Conservation (phyloP, 495 filamentous ascomycete genomes). For the Aspergillus cristatus region DNA sequence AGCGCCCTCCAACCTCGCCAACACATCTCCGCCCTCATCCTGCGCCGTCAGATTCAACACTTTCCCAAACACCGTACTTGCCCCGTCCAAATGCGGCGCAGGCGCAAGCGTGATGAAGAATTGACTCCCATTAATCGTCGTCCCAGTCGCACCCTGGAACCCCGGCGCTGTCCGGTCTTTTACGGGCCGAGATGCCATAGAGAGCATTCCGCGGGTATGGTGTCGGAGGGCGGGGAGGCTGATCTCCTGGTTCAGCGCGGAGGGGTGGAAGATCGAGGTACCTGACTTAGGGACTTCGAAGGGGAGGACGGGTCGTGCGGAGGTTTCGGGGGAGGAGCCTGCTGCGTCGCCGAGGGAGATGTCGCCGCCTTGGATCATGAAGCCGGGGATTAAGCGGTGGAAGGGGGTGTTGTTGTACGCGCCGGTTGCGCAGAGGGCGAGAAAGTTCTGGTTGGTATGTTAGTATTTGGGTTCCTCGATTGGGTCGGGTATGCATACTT, state of each 20-base stretch:
- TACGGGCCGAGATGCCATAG: slow-evolving; percentile 77
- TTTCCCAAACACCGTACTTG: slow-evolving; percentile 89
- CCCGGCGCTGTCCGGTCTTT: slow-evolving; percentile 47
- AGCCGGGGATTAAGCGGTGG: slow-evolving; percentile 79
- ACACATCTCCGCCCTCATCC: slow-evolving; percentile 38
- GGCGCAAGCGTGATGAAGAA: slow-evolving; percentile 86
- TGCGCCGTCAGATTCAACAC: slow-evolving; percentile 45
- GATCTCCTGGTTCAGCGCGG: slow-evolving; percentile 86
- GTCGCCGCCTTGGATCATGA: slow-evolving; percentile 89
- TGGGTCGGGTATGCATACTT: slow-evolving; percentile 34
- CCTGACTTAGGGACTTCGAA: slow-evolving; percentile 63
- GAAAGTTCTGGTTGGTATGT: slow-evolving; percentile 63
- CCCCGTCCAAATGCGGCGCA: slow-evolving; percentile 85
- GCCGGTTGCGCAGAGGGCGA: slow-evolving; percentile 83
- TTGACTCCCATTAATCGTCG: slow-evolving; percentile 84
- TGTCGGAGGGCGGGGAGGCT: slow-evolving; percentile 68
- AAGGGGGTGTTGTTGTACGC: slow-evolving; percentile 86
- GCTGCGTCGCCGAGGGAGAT: slow-evolving; percentile 53
- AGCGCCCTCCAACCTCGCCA: slow-evolving; percentile 58
- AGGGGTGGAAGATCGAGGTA: slow-evolving; percentile 70
- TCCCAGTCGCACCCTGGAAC: slow-evolving; percentile 39
- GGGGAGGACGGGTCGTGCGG: slow-evolving; percentile 31
- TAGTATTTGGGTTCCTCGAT: not conserved
- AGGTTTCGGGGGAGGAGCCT: slow-evolving; percentile 21
- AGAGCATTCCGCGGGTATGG: slow-evolving; percentile 75